These are phyloP conservation scores for Paramecium biaurelia DNA, from an alignment of 73 alveolate genomes.

Conservation along the genomic window DNA sequence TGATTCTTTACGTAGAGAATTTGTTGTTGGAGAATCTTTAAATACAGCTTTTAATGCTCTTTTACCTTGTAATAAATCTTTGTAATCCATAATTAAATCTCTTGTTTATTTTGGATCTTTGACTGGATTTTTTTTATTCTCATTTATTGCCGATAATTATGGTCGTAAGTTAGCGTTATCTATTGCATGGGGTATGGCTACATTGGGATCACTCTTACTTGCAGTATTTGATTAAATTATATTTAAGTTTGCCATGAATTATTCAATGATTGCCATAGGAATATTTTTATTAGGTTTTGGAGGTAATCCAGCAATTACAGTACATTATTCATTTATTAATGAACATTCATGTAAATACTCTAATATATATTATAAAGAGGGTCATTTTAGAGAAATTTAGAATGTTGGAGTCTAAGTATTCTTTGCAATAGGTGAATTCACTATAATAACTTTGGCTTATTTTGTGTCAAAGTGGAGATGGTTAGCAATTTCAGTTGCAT, in stretches of 20 bases:
- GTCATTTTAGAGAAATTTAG: constrained; percentile 54
- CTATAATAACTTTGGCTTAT: constrained; percentile 42
- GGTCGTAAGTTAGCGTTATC: constrained; percentile 53
- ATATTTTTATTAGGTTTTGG: constrained; percentile 61
- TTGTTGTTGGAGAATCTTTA: not conserved
- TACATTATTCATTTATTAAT: constrained; percentile 57
- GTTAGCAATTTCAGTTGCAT: constrained; percentile 6
- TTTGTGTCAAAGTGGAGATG: constrained; percentile 47
- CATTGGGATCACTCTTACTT: constrained; percentile 27
- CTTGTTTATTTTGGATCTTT: constrained; percentile 51
- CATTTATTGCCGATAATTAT: constrained; percentile 59
- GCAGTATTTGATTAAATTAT: not conserved
- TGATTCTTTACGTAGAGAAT: not conserved
- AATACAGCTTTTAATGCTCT: constrained; percentile 36
- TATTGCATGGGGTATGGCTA: constrained; percentile 47
- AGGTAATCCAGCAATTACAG: constrained; percentile 57
- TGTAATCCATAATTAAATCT: not conserved
- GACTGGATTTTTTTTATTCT: constrained; percentile 52
- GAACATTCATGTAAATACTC: constrained; percentile 53
- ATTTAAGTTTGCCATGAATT: constrained; percentile 1
- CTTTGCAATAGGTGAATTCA: constrained; percentile 54
- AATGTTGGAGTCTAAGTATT: constrained; percentile 60
- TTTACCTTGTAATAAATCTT: not conserved
- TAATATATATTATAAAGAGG: not conserved
- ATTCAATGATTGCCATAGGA: constrained; percentile 47